Evolutionary conservation across 164 flowering plant genomes (phyloP).

Genomic region (Piper betle): DNA sequence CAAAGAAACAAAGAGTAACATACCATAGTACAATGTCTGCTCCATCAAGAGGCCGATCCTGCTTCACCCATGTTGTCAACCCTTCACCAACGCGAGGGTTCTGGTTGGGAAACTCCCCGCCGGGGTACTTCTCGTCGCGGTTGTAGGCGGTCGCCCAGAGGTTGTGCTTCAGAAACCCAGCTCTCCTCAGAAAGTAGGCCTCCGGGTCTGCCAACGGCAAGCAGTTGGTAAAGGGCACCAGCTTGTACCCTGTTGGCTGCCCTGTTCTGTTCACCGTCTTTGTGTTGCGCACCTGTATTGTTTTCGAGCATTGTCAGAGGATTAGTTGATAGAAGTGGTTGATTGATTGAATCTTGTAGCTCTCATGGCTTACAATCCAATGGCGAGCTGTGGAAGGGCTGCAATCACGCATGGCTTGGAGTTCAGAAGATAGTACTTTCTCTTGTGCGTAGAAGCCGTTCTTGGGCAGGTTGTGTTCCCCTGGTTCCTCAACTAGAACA

Average conservation of each 20-base stretch:
- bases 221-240: slow-evolving; percentile 82
- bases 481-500: slow-evolving; percentile 72
- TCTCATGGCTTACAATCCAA: slow-evolving; percentile 78
- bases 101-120: slow-evolving; percentile 91
- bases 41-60: slow-evolving; percentile 65
- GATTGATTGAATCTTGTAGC: no score
- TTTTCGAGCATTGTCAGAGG: no score
- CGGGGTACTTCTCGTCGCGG: slow-evolving; percentile 63
- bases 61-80: slow-evolving; percentile 69
- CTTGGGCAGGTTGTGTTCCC: slow-evolving; percentile 60
- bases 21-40: slow-evolving; percentile 78
- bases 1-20: slow-evolving; percentile 7
- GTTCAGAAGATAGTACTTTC: slow-evolving; percentile 56
- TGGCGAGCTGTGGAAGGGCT: slow-evolving; percentile 74
- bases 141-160: slow-evolving; percentile 77
- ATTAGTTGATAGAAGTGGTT: no score
- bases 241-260: slow-evolving; percentile 72
- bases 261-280: slow-evolving; percentile 77
- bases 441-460: slow-evolving; percentile 89
- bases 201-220: slow-evolving; percentile 78
- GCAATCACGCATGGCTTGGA: slow-evolving; percentile 86
- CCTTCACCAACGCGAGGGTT: slow-evolving; percentile 86
- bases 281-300: slow-evolving; percentile 54
- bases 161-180: slow-evolving; percentile 79
- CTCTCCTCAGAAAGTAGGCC: slow-evolving; percentile 74